Base-by-base conservation (phyloP, 177 flowering plant genomes). In the Vitis hybrid region DNA sequence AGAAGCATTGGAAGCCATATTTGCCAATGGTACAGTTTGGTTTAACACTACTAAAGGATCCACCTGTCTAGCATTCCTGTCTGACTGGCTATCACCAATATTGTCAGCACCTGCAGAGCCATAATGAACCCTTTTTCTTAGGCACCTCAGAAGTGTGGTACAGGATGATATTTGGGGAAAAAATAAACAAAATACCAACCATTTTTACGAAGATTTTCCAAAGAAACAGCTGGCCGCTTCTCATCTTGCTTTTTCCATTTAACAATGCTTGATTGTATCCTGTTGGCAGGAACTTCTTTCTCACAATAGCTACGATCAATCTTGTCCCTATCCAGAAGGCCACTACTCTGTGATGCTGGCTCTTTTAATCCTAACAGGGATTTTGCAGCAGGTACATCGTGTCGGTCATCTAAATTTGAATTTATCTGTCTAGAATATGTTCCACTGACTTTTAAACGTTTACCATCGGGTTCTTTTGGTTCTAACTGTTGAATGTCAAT, bases 391-490 rank as follows among this genome's bases (percentile, higher is more conserved):
- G 71, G 53, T 20, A 59, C 26, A 57, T 63, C 70, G 60, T 61
- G 77, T 49, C 57, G 76, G 4, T 72, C 67, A 62, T 67, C 82
- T 22, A 72, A 49, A 63, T 10, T 68, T 11, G 73, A 51, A 63
- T 10, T 68, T 15, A 26, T 48, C 72, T 63, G 73, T 49, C 57
- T 26, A 14, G 76, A 70, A 71, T 52, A 54, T 71, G 82, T 68
- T 59, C 70, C 80, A 61, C 70, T 65, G 13, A 66, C 65, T 81
- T 84, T 88, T 55, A 73, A 39, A 20, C 90, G 91, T 67, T 90
- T 93, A 69, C 59, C 81, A 16, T 76, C 86, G 8, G 82, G 86
- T 71, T 83, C 88, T 48, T 72, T 73, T n/a, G 65, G 68, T 66
- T 70, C 82, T 62, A 63, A 57, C 4, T 64, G 66, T 10, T 54